Conservation (phyloP, 352 stramenopile genomes). For the Pythium coloratum region DNA sequence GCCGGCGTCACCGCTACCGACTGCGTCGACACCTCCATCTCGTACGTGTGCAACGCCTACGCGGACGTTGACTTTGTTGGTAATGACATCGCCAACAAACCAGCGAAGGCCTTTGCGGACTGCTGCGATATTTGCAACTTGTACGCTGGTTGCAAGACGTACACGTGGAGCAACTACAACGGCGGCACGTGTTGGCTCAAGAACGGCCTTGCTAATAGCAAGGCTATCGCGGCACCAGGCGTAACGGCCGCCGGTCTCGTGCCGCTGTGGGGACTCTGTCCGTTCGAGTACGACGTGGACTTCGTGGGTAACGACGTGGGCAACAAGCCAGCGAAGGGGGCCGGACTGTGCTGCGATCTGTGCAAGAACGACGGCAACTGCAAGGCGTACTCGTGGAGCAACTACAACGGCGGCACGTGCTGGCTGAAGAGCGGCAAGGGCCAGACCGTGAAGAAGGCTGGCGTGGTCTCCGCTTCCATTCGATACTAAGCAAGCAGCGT, state of each 20-base stretch:
- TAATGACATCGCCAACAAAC: neutral
- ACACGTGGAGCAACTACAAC: conserved; percentile 48
- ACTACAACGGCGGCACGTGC: conserved; percentile 46
- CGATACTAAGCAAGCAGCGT: neutral
- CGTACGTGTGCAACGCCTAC: conserved; percentile 2
- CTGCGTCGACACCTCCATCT: conserved; percentile 3
- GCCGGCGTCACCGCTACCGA: neutral
- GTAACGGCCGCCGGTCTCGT: neutral
- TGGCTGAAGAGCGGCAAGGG: conserved; percentile 5
- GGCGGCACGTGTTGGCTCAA: conserved; percentile 38
- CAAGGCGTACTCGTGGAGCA: conserved; percentile 37
- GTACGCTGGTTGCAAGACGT: neutral
- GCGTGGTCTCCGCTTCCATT: neutral
- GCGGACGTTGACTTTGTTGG: neutral
- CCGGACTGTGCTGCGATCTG: neutral
- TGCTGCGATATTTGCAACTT: neutral
- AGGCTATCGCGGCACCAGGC: neutral
- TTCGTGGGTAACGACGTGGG: neutral
- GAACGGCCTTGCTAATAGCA: neutral
- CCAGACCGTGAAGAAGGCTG: conserved; percentile 2
- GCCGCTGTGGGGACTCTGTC: neutral
- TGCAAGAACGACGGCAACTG: neutral
- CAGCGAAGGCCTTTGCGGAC: conserved; percentile 1
- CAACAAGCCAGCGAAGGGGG: neutral
- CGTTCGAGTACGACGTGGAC: neutral